Percentiles rank a stretch among this genome's conserved stretches.
Conservation (phyloP, 148 eudicot genomes). For the Cornus suecica region DNA sequence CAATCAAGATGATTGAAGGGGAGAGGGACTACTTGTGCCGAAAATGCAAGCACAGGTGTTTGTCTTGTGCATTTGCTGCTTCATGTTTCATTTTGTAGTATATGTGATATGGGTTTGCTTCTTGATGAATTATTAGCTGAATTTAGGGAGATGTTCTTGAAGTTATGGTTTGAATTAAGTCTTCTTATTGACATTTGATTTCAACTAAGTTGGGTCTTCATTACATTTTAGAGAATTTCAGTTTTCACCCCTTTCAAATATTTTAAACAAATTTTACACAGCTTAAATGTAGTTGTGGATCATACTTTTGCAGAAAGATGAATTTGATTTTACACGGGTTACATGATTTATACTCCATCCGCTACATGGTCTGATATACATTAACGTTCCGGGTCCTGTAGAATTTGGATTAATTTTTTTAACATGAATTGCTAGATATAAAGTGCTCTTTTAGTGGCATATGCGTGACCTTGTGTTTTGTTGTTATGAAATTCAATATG, state of each 20-base stretch:
- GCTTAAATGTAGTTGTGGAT: background rate
- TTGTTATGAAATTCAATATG: background rate
- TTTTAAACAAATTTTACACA: background rate
- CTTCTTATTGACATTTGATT: background rate
- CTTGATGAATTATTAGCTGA: background rate
- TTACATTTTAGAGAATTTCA: background rate
- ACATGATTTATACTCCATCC: background rate
- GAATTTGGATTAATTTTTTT: no score
- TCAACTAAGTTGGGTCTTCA: background rate
- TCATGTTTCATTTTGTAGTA: background rate
- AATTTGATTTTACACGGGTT: background rate
- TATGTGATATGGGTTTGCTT: background rate
- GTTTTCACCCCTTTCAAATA: background rate
- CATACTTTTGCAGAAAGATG: background rate
- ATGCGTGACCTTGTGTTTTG: background rate
- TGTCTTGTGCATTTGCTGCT: slow-evolving; percentile 8
- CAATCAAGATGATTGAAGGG: slow-evolving; percentile 88
- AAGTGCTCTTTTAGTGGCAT: background rate
- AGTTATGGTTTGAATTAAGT: background rate
- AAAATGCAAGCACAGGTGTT: slow-evolving; percentile 62
- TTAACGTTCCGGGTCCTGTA: no score
- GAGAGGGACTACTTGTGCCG: slow-evolving; percentile 73
- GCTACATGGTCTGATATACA: no score
- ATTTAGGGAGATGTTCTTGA: background rate
- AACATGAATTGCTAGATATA: background rate